Evolutionary conservation across 768 basidiomycete genomes (phyloP).

Genomic region (Pholiota molesta): DNA sequence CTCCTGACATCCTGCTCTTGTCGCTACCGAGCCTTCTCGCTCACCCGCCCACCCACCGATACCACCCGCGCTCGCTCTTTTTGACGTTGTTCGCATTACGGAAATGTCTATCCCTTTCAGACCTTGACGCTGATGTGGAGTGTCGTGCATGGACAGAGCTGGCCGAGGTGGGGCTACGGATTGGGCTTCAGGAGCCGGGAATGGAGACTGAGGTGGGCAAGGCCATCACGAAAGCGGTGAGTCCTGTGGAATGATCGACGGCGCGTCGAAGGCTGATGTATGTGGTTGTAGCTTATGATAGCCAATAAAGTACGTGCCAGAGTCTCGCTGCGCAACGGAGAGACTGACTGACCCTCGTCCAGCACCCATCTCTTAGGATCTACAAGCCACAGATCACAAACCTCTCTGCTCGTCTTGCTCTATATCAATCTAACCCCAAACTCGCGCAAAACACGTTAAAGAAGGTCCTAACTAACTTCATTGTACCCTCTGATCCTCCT

Average conservation of each 20-base stretch:
- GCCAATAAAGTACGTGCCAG: constrained; percentile 56
- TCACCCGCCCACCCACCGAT: constrained; percentile 65
- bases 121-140: constrained; percentile 60
- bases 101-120: constrained; percentile 52
- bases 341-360: not conserved
- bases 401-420: constrained; percentile 64
- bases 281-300: constrained; percentile 45
- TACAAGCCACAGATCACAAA: constrained; percentile 63
- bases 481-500: constrained; percentile 50
- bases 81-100: constrained; percentile 59
- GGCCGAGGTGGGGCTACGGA: constrained; percentile 68
- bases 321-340: not conserved
- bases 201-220: constrained; percentile 67
- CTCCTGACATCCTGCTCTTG: constrained; percentile 53
- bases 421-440: constrained; percentile 53
- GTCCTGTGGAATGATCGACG: constrained; percentile 29
- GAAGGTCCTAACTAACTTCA: constrained; percentile 50
- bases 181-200: constrained; percentile 51
- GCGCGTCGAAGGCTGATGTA: constrained; percentile 6
- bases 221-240: constrained; percentile 70
- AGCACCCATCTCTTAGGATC: constrained; percentile 68
- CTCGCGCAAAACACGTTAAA: constrained; percentile 62
- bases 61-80: constrained; percentile 56
- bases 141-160: constrained; percentile 73
- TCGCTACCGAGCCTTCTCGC: constrained; percentile 60